A percentile compares a stretch with the other conserved stretches of the same genome.
phyloP scores from a whole-genome alignment of 495 filamentous ascomycete genomes.

The Lepraria neglecta region DNA sequence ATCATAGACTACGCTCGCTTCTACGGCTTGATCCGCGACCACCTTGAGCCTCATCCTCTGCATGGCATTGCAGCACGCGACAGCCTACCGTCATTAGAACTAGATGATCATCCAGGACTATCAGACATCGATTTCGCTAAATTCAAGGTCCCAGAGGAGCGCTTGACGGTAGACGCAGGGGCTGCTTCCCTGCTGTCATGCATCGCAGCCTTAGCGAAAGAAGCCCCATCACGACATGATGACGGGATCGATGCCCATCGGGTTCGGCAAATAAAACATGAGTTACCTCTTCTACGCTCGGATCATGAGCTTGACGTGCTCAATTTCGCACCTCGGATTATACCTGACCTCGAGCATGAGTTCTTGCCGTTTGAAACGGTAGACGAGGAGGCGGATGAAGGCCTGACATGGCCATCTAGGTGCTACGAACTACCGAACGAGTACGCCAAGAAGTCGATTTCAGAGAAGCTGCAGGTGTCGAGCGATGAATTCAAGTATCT shows the following conservation, averaged over 20 bases:
- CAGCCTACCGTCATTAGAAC: neutral
- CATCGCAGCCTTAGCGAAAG: constrained; percentile 16
- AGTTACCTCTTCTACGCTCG: constrained; percentile 45
- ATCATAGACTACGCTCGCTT: constrained; percentile 43
- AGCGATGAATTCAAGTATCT: constrained; percentile 38
- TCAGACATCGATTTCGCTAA: constrained; percentile 4
- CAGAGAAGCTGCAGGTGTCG: constrained; percentile 43
- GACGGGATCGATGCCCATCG: constrained; percentile 31
- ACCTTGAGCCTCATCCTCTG: constrained; percentile 29
- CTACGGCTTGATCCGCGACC: constrained; percentile 34
- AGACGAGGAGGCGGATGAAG: constrained; percentile 45
- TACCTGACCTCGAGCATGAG: constrained; percentile 23
- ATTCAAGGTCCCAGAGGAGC: constrained; percentile 15
- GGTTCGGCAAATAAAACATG: constrained; percentile 39
- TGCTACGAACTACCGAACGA: constrained; percentile 27
- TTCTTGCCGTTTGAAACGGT: constrained; percentile 40
- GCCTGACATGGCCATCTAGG: constrained; percentile 40
- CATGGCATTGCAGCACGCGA: constrained; percentile 7
- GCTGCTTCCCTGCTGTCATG: constrained; percentile 29
- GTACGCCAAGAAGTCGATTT: constrained; percentile 26
- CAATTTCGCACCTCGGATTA: constrained; percentile 28
- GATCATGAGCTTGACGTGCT: constrained; percentile 45
- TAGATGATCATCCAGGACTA: constrained; percentile 13
- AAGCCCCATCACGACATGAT: constrained; percentile 1
- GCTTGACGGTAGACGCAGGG: constrained; percentile 25